phyloP scores from a whole-genome alignment of 768 basidiomycete genomes.

The Leccinum boreale region DNA sequence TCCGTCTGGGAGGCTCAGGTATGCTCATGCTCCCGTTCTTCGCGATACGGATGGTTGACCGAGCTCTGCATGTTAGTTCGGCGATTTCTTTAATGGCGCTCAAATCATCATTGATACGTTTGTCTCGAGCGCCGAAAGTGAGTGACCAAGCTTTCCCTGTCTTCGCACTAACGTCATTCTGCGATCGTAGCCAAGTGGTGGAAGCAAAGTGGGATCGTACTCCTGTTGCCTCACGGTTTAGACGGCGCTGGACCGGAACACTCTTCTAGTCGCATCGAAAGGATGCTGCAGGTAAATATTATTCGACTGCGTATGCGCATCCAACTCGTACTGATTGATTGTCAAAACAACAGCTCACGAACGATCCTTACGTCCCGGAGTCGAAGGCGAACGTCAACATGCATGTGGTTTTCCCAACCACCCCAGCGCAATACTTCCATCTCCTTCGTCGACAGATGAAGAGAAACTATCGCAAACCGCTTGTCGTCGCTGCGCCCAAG shows the following conservation, averaged over 20 bases:
- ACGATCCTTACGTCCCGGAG: constrained; percentile 52
- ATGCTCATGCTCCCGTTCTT: not conserved
- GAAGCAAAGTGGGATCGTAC: constrained; percentile 83
- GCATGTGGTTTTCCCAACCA: constrained; percentile 83
- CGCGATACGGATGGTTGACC: not conserved
- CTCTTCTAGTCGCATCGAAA: constrained; percentile 82
- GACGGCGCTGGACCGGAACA: constrained; percentile 95
- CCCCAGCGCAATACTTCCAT: constrained; percentile 92
- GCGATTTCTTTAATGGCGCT: constrained; percentile 92
- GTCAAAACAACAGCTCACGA: constrained; percentile 56
- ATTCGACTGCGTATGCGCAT: not conserved
- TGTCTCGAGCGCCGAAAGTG: constrained; percentile 80
- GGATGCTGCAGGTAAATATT: constrained; percentile 74
- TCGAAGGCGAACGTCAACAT: constrained; percentile 63
- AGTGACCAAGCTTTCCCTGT: constrained; percentile 18
- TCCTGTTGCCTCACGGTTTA: constrained; percentile 85
- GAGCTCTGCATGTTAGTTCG: constrained; percentile 50
- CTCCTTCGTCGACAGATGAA: constrained; percentile 82
- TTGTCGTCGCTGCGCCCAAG: constrained; percentile 84
- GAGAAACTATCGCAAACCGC: constrained; percentile 83
- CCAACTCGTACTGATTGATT: not conserved
- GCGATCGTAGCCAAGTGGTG: constrained; percentile 79
- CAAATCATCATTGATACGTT: constrained; percentile 88
- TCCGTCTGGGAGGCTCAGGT: constrained; percentile 94
- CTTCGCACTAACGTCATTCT: not conserved